A percentile compares a stretch with the other conserved stretches of the same genome.
These are phyloP conservation scores for Mycena metata DNA, from an alignment of 768 basidiomycete species.

Conservation along the genomic window DNA sequence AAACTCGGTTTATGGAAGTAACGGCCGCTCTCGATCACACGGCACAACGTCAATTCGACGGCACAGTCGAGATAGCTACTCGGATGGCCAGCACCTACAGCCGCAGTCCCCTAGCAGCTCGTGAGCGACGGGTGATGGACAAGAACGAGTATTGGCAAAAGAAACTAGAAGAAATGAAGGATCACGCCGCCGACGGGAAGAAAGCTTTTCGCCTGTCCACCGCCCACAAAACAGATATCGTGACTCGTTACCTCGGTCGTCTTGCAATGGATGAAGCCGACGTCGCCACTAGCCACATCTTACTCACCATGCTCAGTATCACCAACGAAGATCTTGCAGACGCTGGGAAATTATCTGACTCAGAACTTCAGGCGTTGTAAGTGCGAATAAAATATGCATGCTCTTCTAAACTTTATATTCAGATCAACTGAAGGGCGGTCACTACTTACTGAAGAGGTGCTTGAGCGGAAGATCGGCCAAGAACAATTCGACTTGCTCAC, in stretches of 20 bases:
- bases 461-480: slow-evolving; percentile 18
- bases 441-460: not conserved
- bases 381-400: too few relatives aligned
- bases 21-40: slow-evolving; percentile 21
- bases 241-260: not conserved
- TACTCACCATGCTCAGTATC: not conserved
- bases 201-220: slow-evolving; percentile 14
- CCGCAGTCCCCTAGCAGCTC: not conserved
- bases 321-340: not conserved
- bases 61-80: not conserved
- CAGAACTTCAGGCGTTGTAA: not conserved
- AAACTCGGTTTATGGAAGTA: slow-evolving; percentile 17
- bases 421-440: slow-evolving; percentile 1
- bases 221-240: slow-evolving; percentile 10
- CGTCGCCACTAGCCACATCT: not conserved
- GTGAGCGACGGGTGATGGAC: not conserved
- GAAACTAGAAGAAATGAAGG: not conserved
- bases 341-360: not conserved
- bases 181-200: slow-evolving; percentile 19
- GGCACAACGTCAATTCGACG: slow-evolving; percentile 5
- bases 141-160: slow-evolving; percentile 3
- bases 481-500: slow-evolving; percentile 3
- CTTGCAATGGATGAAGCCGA: slow-evolving; percentile 1
- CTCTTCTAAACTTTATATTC: not conserved
- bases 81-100: not conserved